A percentile compares a stretch with the other conserved stretches of the same genome.
phyloP scores from a whole-genome alignment of 2,329 filamentous ascomycete genomes.

The Pseudogymnoascus sp. region DNA sequence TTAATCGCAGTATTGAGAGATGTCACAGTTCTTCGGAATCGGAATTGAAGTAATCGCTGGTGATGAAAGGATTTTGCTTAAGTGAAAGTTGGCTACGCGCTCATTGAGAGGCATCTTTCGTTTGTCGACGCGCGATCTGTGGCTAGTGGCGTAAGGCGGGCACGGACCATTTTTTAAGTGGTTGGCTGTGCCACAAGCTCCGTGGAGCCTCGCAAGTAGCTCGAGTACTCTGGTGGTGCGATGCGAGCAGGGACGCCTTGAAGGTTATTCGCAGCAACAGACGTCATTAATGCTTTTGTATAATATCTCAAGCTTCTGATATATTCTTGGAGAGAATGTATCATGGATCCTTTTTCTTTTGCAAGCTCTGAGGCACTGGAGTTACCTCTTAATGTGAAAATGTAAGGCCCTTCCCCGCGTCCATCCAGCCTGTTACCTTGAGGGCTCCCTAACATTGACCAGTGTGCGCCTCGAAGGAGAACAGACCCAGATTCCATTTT shows the following conservation, averaged over 20 bases:
- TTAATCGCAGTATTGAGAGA: background rate
- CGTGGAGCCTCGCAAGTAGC: background rate
- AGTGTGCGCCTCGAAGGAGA: constrained; percentile 72
- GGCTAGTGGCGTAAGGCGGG: constrained; percentile 7
- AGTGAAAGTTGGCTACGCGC: background rate
- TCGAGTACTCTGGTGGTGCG: background rate
- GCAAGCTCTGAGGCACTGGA: constrained; percentile 79
- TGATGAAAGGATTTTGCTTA: background rate
- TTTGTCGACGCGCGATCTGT: background rate
- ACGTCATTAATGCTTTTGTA: background rate
- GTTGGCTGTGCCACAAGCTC: background rate
- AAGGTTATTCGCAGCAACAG: background rate
- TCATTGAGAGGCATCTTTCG: background rate
- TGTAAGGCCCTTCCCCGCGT: constrained; percentile 38
- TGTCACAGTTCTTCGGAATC: background rate
- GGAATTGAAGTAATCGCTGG: background rate
- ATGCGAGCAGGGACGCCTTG: background rate
- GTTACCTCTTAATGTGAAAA: constrained; percentile 60
- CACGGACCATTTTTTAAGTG: constrained; percentile 2
- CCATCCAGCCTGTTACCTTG: background rate
- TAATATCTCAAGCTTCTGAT: background rate
- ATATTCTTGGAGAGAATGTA: constrained; percentile 20
- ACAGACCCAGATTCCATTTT: constrained; percentile 66
- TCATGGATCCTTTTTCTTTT: constrained; percentile 94
- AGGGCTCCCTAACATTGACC: constrained; percentile 21